phyloP scores from a whole-genome alignment of 306 rosid species.

The Casuarina cunninghamiana region DNA sequence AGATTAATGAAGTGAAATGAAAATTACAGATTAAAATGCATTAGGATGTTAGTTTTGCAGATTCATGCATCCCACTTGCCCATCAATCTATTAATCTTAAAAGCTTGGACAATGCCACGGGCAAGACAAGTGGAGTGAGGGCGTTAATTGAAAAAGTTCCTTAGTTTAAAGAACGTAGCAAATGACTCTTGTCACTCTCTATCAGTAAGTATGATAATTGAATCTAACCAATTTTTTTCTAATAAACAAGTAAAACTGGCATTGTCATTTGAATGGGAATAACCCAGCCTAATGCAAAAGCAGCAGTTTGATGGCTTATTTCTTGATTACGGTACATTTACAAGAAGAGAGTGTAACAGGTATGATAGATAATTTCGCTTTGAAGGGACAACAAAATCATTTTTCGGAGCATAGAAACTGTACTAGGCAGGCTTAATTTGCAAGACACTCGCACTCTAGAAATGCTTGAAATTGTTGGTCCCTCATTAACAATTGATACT shows the following conservation, averaged over 20 bases:
- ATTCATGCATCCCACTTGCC: background rate
- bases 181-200: background rate
- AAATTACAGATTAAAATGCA: background rate
- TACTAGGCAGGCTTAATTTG: background rate
- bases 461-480: conserved; percentile 3
- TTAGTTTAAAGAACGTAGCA: too few species aligned
- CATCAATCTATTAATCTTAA: too few species aligned
- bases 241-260: background rate
- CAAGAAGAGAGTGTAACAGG: background rate
- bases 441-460: background rate
- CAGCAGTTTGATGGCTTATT: conserved; percentile 21
- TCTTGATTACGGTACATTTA: conserved; percentile 6
- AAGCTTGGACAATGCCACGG: too few species aligned
- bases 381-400: background rate
- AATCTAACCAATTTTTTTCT: background rate
- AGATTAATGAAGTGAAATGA: background rate
- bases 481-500: conserved; percentile 6
- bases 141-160: background rate
- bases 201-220: background rate
- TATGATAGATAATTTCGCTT: background rate
- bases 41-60: background rate
- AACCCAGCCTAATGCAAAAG: background rate
- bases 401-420: background rate
- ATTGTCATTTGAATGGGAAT: background rate
- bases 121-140: background rate